phyloP scores from a whole-genome alignment of 495 filamentous ascomycete species.

The Penicillium ucsense region DNA sequence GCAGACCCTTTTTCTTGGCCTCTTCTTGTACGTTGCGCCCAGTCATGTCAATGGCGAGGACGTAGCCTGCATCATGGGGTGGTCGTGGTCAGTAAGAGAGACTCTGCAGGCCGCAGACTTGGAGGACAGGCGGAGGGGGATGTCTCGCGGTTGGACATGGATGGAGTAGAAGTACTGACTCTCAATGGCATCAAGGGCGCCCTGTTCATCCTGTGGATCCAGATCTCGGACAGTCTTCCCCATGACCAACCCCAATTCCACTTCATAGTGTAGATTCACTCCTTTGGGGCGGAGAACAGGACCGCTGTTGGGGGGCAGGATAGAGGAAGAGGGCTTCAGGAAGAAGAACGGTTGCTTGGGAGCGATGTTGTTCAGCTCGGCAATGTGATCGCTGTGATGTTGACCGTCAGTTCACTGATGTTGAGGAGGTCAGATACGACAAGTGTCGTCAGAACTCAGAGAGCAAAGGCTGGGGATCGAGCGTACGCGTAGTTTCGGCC shows the following conservation, averaged over 20 bases:
- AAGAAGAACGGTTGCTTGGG: conserved; percentile 98
- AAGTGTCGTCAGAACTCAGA: too few relatives aligned
- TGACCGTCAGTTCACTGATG: conserved; percentile 2
- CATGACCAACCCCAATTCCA: conserved; percentile 84
- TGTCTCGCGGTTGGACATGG: not conserved
- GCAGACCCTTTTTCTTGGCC: conserved; percentile 93
- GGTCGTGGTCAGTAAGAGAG: not conserved
- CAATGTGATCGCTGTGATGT: conserved; percentile 70
- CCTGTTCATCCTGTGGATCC: conserved; percentile 48
- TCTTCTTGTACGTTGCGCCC: conserved; percentile 88
- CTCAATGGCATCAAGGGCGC: conserved; percentile 40
- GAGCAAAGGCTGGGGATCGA: too few relatives aligned
- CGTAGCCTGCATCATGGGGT: conserved; percentile 47
- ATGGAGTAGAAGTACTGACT: conserved; percentile 19
- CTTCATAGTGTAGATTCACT: conserved; percentile 84
- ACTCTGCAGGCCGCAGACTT: not conserved
- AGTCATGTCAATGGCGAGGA: conserved; percentile 87
- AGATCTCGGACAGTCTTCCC: conserved; percentile 69
- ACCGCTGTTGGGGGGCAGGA: conserved; percentile 67
- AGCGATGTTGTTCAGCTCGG: conserved; percentile 75
- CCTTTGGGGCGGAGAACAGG: conserved; percentile 78
- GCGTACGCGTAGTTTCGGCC: conserved; percentile 92
- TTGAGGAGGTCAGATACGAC: not conserved
- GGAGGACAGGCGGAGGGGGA: too few relatives aligned
- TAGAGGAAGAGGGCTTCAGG: conserved; percentile 79